Evolutionary conservation across 2,329 filamentous ascomycete genomes (phyloP).

Genomic region (Onygena corvina): DNA sequence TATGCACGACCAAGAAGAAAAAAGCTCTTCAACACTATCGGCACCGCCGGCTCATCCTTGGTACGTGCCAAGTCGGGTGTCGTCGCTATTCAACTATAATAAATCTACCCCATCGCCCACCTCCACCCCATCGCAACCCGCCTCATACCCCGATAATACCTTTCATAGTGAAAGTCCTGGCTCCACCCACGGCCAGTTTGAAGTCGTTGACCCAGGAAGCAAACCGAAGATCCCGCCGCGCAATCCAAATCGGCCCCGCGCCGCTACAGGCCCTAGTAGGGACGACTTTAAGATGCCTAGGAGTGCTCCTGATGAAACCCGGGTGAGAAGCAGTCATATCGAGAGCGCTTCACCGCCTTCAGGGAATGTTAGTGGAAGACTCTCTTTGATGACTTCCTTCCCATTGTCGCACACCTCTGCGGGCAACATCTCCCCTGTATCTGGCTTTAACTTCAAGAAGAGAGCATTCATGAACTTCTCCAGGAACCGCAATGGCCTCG

Average conservation of each 20-base stretch:
- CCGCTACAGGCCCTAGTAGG: background rate
- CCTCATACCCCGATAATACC: background rate
- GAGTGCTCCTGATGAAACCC: background rate
- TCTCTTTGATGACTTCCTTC: constrained; percentile 5
- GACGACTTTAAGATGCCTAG: background rate
- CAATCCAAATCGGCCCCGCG: constrained; percentile 1
- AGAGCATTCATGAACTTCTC: constrained; percentile 7
- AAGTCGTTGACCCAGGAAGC: background rate
- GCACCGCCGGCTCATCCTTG: background rate
- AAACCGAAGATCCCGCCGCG: background rate
- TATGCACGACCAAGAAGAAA: background rate
- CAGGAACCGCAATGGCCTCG: background rate
- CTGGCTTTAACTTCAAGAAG: background rate
- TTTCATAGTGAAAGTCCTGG: background rate
- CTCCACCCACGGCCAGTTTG: too few relatives aligned
- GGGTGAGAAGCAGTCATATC: background rate
- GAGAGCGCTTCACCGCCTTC: background rate
- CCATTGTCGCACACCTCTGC: background rate
- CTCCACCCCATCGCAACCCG: background rate
- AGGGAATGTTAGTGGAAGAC: background rate
- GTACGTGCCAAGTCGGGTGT: constrained; percentile 1
- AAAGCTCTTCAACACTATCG: background rate
- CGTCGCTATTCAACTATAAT: constrained; percentile 2
- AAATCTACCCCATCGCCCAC: background rate
- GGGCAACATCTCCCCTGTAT: background rate